Evolutionary conservation across 257 asterid genomes (phyloP), one percentile per base, ranked within the genome.

Genomic region (Catharanthus roseus): DNA sequence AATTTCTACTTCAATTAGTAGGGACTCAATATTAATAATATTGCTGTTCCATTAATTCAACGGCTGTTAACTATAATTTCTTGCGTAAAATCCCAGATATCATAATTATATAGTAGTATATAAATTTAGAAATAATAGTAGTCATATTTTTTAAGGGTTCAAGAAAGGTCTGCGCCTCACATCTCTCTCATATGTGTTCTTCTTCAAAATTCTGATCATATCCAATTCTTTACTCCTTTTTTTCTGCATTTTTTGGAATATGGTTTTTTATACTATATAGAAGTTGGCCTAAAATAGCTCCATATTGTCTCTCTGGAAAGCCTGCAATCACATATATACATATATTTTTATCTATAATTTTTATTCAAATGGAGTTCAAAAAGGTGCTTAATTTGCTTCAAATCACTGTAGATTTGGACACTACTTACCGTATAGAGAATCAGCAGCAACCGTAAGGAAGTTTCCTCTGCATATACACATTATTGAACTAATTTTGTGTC

Each of bases 221-320:
- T 55, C 61, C 61, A 55, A 55, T 55, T 55, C 33, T 23, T 55
- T 55, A 55, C 4, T 55, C 26, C 61, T 24, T 42, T 42, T 7
- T 38, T 42, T 6, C 12, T 42, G 47, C 5, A 42, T 7, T 42
- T 38, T 42, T 9, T 42, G 47, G 47, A 3, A n/a, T n/a, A n/a
- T 42, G 5, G 1, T 42, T 42, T 42, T 42, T 42, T 42, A 42
- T 3, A 42, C 47, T n/a, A n/a, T n/a, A 42, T 42, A 42, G 47
- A 42, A 42, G 47, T 42, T 9, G 21, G 8, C 63, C 23, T 56
- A 29, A n/a, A 11, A 44, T 28, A 58, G 34, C 38, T 71, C 34
- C 67, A 71, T 42, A 42, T 29, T 61, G 65, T 69, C 65, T 50
- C 62, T 21, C 71, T 67, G 42, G 57, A 67, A 67, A 69, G 8